Percentiles rank a stretch among this genome's conserved stretches.
These are phyloP conservation scores for Alternaria longipes DNA, from an alignment of 2,329 filamentous ascomycete genomes.

Conservation along the genomic window DNA sequence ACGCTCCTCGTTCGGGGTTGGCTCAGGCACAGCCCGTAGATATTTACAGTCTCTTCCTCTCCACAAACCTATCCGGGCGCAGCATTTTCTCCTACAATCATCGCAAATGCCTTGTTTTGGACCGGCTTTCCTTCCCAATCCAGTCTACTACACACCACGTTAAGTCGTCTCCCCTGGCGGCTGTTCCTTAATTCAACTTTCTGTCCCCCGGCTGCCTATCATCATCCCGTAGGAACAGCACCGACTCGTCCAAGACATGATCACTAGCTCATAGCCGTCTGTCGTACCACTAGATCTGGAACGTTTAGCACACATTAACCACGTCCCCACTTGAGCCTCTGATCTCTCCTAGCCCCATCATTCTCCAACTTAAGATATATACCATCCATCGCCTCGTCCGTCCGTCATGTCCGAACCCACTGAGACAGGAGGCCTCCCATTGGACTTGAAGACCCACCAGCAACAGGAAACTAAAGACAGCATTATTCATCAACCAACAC, in stretches of 20 bases:
- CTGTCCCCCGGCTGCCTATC: conserved; percentile 42
- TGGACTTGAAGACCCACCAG: conserved; percentile 33
- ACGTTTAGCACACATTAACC: conserved; percentile 36
- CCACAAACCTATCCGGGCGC: conserved; percentile 42
- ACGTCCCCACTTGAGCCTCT: conserved; percentile 45
- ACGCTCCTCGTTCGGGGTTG: conserved; percentile 36
- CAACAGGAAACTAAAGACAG: conserved; percentile 35
- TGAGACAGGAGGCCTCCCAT: conserved; percentile 46
- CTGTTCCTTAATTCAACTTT: conserved; percentile 43
- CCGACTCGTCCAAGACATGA: conserved; percentile 42
- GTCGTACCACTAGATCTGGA: conserved; percentile 46
- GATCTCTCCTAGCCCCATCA: conserved; percentile 40
- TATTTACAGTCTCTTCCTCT: conserved; percentile 47
- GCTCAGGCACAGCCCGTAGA: conserved; percentile 51
- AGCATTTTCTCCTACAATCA: conserved; percentile 41
- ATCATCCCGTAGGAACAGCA: conserved; percentile 37
- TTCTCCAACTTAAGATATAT: conserved; percentile 42
- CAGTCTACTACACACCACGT: conserved; percentile 36
- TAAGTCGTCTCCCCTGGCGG: conserved; percentile 36
- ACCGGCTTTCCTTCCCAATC: conserved; percentile 40
- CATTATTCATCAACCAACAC: conserved; percentile 22
- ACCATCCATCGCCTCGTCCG: conserved; percentile 37
- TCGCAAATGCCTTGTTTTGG: conserved; percentile 47
- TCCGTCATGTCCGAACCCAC: conserved; percentile 46
- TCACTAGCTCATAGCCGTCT: conserved; percentile 43